Percentiles rank a stretch among this genome's conserved stretches.
Conservation (phyloP, 2,329 filamentous ascomycete species). For the Colletotrichum tropicicola region DNA sequence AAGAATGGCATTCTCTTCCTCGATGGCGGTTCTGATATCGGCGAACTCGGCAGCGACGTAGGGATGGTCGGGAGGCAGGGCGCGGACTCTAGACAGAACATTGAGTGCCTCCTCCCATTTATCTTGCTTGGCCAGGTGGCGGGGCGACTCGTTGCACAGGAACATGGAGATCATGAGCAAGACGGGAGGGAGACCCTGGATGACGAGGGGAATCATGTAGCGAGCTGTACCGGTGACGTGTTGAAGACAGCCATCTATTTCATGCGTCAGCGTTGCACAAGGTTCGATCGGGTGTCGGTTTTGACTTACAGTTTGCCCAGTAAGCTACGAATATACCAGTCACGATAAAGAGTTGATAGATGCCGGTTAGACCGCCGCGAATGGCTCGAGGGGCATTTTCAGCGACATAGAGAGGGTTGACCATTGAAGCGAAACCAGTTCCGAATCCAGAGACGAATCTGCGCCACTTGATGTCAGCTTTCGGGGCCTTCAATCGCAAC, state of each 20-base stretch:
- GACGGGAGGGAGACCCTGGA: slow-evolving; percentile 49
- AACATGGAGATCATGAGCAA: slow-evolving; percentile 44
- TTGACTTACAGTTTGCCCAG: slow-evolving; percentile 44
- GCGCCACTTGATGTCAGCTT: too few relatives aligned
- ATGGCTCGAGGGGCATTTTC: slow-evolving; percentile 63
- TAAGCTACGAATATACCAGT: slow-evolving; percentile 59
- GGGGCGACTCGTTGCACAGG: slow-evolving; percentile 49
- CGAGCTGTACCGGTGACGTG: slow-evolving; percentile 27
- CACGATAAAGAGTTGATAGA: slow-evolving; percentile 61
- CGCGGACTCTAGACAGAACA: slow-evolving; percentile 48
- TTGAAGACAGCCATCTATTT: slow-evolving; percentile 36
- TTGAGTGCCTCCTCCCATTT: slow-evolving; percentile 46
- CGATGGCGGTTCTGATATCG: slow-evolving; percentile 63
- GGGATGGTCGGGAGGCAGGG: slow-evolving; percentile 45
- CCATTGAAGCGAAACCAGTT: slow-evolving; percentile 59
- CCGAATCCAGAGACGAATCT: slow-evolving; percentile 58
- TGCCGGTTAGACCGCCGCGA: slow-evolving; percentile 59
- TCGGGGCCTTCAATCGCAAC: slow-evolving; percentile 54
- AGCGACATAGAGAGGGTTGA: slow-evolving; percentile 66
- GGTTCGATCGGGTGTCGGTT: not conserved
- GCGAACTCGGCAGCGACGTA: slow-evolving; percentile 57
- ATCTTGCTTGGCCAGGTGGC: slow-evolving; percentile 43
- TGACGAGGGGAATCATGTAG: slow-evolving; percentile 47
- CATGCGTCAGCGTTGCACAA: not conserved
- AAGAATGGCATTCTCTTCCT: slow-evolving; percentile 56